Conservation (phyloP, 805 yeast genomes). For the Wickerhamiella domercqiae region DNA sequence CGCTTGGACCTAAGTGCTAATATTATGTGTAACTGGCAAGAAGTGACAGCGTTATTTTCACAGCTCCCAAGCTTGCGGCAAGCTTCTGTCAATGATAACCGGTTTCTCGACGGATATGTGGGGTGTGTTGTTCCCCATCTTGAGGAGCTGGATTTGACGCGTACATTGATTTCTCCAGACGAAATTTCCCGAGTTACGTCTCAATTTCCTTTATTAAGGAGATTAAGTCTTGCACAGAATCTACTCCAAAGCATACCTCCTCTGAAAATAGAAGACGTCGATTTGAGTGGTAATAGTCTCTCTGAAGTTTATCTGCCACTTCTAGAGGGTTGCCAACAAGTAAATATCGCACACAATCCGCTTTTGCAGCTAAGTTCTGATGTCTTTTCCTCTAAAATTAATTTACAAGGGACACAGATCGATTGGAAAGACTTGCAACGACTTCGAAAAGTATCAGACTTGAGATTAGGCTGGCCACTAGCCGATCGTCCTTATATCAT, state of each 20-base stretch:
- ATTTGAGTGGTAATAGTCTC: constrained; percentile 28
- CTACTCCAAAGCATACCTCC: constrained; percentile 23
- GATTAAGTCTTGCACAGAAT: constrained; percentile 24
- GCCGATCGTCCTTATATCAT: constrained; percentile 26
- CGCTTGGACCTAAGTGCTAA: constrained; percentile 48
- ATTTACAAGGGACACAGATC: constrained; percentile 1
- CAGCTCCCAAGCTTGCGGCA: constrained; percentile 24
- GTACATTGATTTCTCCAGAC: constrained; percentile 5
- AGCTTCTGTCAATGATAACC: constrained; percentile 34
- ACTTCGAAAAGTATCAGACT: constrained; percentile 29
- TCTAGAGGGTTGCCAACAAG: not conserved
- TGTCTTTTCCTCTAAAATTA: constrained; percentile 2
- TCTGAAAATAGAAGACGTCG: constrained; percentile 18
- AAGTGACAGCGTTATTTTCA: constrained; percentile 27
- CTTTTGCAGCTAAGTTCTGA: constrained; percentile 14
- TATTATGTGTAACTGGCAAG: constrained; percentile 30
- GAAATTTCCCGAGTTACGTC: constrained; percentile 1
- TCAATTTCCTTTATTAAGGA: constrained; percentile 8
- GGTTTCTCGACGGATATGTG: constrained; percentile 12
- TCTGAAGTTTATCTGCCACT: not conserved
- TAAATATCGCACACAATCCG: constrained; percentile 24
- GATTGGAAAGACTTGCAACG: constrained; percentile 27
- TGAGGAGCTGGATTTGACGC: constrained; percentile 27
- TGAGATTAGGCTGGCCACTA: constrained; percentile 25
- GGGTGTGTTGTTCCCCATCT: constrained; percentile 5